Conservation (phyloP, 805 yeast species). For the Saccharomyces mikatae region DNA sequence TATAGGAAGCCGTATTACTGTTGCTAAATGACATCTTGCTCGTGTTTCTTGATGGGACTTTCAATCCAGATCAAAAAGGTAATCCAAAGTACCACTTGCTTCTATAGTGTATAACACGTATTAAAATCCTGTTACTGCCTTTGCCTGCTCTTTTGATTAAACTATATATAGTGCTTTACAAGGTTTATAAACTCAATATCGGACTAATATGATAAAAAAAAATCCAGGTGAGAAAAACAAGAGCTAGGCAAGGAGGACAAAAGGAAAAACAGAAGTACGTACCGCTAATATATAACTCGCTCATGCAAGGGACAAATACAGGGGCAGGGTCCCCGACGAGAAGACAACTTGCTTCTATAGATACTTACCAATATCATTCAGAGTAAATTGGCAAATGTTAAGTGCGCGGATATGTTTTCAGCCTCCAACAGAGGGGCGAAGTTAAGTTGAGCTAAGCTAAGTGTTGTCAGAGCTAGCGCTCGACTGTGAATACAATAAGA, state of each 20-base stretch:
- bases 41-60: background rate
- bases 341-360: background rate
- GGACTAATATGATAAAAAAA: background rate
- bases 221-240: background rate
- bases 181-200: background rate
- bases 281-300: background rate
- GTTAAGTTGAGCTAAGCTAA: background rate
- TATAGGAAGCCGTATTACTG: background rate
- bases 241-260: background rate
- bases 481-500: background rate
- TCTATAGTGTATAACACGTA: background rate
- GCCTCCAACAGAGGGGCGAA: background rate
- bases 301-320: background rate
- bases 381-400: background rate
- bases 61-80: background rate
- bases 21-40: background rate
- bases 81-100: background rate
- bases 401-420: background rate
- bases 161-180: background rate
- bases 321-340: background rate
- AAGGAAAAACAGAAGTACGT: background rate
- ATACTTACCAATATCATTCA: background rate
- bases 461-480: background rate
- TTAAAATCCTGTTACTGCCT: background rate
- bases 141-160: background rate